Conservation (phyloP, 805 yeast genomes). For the Nadsonia fulvescens region DNA sequence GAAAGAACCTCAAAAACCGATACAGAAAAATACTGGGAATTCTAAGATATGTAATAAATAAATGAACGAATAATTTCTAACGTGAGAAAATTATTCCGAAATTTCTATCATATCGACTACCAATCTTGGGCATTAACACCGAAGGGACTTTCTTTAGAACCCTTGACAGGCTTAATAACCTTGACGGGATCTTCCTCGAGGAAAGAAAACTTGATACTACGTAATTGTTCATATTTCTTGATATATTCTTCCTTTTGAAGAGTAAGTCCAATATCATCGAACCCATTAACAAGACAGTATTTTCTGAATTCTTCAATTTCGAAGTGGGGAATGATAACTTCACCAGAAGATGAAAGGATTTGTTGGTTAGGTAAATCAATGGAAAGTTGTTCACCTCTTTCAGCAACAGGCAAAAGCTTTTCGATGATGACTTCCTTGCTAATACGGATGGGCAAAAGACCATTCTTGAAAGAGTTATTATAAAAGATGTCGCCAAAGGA, state of each 20-base stretch:
- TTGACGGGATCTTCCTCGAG: constrained; percentile 69
- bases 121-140: constrained; percentile 8
- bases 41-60: too few species aligned
- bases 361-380: constrained; percentile 80
- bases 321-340: constrained; percentile 63
- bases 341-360: constrained; percentile 47
- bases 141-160: constrained; percentile 6
- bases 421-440: constrained; percentile 54
- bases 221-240: constrained; percentile 48
- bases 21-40: too few species aligned
- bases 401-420: constrained; percentile 68
- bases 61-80: too few species aligned
- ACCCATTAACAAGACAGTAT: constrained; percentile 85
- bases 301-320: constrained; percentile 85
- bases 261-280: constrained; percentile 93
- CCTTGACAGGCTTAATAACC: constrained; percentile 34
- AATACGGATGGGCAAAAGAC: constrained; percentile 82
- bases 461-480: constrained; percentile 93
- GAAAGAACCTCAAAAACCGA: too few species aligned
- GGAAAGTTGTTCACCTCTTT: constrained; percentile 48
- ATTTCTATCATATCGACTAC: too few species aligned
- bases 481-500: constrained; percentile 96
- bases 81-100: too few species aligned
- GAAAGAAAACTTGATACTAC: constrained; percentile 75
- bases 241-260: constrained; percentile 75